Evolutionary conservation across 1,284 basidiomycete species (phyloP).

Genomic region (Cryptococcus sp.): DNA sequence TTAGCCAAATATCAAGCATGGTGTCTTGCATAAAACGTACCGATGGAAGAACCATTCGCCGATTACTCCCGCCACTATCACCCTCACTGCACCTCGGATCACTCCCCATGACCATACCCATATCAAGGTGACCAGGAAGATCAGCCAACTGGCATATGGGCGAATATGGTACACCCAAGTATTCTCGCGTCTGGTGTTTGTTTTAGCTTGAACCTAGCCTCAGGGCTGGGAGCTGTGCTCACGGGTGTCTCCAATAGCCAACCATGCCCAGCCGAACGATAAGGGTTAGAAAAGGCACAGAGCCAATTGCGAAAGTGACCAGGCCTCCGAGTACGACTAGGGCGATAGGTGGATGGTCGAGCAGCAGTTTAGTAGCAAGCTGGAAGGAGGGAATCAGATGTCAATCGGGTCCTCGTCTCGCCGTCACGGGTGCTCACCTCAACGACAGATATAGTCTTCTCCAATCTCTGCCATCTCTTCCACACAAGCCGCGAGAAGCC

Average conservation of each 20-base stretch:
- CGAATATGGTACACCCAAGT: slow-evolving; percentile 70
- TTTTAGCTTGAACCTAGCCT: background rate
- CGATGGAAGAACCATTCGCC: slow-evolving; percentile 91
- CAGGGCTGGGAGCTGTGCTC: slow-evolving; percentile 16
- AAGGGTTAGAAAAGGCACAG: slow-evolving; percentile 81
- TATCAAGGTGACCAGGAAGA: slow-evolving; percentile 64
- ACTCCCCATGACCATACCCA: slow-evolving; percentile 94
- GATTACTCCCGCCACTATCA: slow-evolving; percentile 76
- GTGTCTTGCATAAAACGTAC: slow-evolving; percentile 54
- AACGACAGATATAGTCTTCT: slow-evolving; percentile 66
- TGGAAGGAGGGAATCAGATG: slow-evolving; percentile 19
- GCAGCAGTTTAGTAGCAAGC: slow-evolving; percentile 74
- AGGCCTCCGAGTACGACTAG: slow-evolving; percentile 77
- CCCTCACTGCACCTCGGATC: slow-evolving; percentile 74
- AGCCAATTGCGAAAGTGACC: slow-evolving; percentile 67
- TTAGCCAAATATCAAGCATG: background rate
- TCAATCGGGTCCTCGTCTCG: background rate
- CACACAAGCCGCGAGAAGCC: slow-evolving; percentile 70
- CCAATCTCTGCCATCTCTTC: slow-evolving; percentile 62
- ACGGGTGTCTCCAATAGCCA: slow-evolving; percentile 61
- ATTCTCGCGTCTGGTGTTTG: slow-evolving; percentile 30
- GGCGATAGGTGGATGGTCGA: slow-evolving; percentile 77
- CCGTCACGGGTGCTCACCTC: slow-evolving; percentile 53
- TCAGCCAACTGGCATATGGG: slow-evolving; percentile 81
- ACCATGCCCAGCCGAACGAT: slow-evolving; percentile 77